Base-by-base conservation (phyloP, 2,329 filamentous ascomycete genomes). In the Coniochaeta sp. region DNA sequence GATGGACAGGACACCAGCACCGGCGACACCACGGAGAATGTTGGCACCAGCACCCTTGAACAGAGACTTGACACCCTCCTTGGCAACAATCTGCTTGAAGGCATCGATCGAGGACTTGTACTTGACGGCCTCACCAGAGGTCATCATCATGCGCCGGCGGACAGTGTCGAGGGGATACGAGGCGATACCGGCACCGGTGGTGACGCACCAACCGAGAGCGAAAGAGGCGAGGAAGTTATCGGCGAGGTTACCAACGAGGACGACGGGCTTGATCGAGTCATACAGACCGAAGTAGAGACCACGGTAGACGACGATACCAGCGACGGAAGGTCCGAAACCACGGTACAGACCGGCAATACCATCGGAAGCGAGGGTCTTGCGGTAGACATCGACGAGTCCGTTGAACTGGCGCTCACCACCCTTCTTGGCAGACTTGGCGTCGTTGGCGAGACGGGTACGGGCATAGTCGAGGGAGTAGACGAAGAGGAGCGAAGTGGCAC, bases 101-200 rank as follows among this genome's bases (percentile, higher is more conserved):
- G 95, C 95, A 82, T 99, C 95, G 73, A 98, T 73, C 71, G 95
- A 96, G 78, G 88, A 90, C 81, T 89, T 91, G 91, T 99, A 99
- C 91, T 99, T 99, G 88, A 99, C 95, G 85, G 95, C 95, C 91
- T 96, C 84, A 81, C 86, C 85, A 68, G 84, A 88, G 74, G 95
- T 99, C 95, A 99, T 99, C 95, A 99, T 99, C 95, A 99, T 99
- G 85, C 95, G 95, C 88, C 95, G 93, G 88, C 95, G 95, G 86
- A 99, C 92, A 77, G 95, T 99, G 83, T 99, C 95, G 77, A 99
- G 92, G 84, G 95, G 95, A 87, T 99, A 99, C 76, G 95, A 98
- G 83, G 95, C 95, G 81, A 99, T 96, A 96, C 95, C 95, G 81
- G 95, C 95, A 96, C 90, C 95, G 79, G 95, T 99, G 84, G 95